Conservation (phyloP, 163 green algal species). For the Scenedesmus sp. region DNA sequence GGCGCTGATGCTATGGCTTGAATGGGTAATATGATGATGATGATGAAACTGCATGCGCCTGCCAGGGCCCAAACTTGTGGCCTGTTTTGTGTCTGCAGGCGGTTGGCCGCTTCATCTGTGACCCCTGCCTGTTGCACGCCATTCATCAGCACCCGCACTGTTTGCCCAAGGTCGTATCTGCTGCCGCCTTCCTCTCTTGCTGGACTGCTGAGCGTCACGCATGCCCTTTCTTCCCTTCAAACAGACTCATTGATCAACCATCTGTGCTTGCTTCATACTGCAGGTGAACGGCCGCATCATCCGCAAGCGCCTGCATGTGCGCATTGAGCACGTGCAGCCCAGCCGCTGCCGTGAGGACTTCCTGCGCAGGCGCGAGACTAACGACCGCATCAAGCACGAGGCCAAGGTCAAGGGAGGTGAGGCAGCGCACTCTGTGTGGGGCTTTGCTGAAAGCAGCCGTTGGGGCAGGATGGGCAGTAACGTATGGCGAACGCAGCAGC, state of each 20-base stretch:
- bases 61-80: neutral
- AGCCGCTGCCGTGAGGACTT: constrained; percentile 98
- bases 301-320: constrained; percentile 98
- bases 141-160: too few relatives aligned
- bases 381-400: constrained; percentile 88
- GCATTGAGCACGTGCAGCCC: constrained; percentile 96
- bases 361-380: constrained; percentile 84
- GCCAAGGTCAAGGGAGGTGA: constrained; percentile 89
- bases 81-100: neutral
- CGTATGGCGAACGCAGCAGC: neutral
- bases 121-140: too few relatives aligned
- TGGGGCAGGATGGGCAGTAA: too few relatives aligned
- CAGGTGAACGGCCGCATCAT: constrained; percentile 95
- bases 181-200: too few relatives aligned
- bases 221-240: neutral
- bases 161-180: too few relatives aligned
- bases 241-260: neutral
- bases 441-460: neutral
- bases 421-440: constrained; percentile 1
- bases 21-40: too few relatives aligned
- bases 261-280: neutral
- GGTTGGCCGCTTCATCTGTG: neutral
- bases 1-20: too few relatives aligned
- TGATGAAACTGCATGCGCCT: neutral
- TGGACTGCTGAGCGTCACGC: too few relatives aligned